Evolutionary conservation across 106 monocot species (phyloP).

Genomic region (Cymbidium sinense): DNA sequence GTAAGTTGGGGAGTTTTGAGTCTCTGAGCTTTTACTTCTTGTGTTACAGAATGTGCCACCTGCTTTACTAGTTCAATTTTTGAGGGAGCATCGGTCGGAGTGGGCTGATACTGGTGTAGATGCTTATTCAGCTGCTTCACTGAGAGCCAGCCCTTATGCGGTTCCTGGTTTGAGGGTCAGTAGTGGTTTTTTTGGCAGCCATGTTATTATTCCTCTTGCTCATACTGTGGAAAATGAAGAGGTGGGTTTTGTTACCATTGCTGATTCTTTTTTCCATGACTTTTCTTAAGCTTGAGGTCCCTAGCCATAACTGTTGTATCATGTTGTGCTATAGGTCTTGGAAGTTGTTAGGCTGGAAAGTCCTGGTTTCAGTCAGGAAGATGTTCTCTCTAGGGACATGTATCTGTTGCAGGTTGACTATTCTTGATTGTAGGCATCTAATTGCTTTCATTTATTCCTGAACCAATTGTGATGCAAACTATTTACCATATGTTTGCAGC

Average conservation of each 20-base stretch:
- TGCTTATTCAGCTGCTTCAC: constrained; percentile 61
- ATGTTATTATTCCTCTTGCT: constrained; percentile 67
- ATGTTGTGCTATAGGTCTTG: constrained; percentile 36
- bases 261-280: neutral
- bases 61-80: constrained; percentile 67
- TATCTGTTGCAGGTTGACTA: constrained; percentile 62
- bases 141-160: constrained; percentile 55
- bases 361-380: constrained; percentile 50
- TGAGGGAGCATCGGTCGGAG: constrained; percentile 84
- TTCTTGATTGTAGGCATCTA: neutral
- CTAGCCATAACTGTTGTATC: neutral
- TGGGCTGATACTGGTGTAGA: constrained; percentile 82
- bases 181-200: constrained; percentile 46
- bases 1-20: neutral
- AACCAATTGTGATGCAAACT: neutral
- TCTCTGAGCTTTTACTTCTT: neutral
- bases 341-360: constrained; percentile 78
- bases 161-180: constrained; percentile 41
- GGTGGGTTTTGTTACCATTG: constrained; percentile 17
- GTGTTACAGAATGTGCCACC: constrained; percentile 77
- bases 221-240: constrained; percentile 83
- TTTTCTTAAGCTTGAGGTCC: neutral
- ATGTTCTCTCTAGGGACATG: constrained; percentile 60
- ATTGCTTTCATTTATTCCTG: neutral
- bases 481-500: constrained; percentile 23